Base-by-base conservation (phyloP, 768 basidiomycete species). In the Clitopilus hobsonii region DNA sequence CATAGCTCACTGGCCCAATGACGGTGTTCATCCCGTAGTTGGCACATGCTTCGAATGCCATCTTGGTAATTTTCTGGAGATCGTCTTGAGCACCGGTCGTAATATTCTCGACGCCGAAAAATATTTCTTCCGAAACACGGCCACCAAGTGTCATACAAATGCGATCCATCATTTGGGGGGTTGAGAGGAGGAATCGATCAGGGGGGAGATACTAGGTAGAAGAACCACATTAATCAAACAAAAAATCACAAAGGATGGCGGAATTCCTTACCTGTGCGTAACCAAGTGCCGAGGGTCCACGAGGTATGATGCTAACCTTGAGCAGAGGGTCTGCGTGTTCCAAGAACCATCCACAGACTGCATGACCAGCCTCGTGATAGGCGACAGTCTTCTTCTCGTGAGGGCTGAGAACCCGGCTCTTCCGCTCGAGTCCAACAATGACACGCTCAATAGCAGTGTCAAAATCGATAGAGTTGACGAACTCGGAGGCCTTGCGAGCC, bases 131-230 rank as follows among this genome's bases (percentile, higher is more conserved):
- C 0, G 95, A 90, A 6, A 98, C 96, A 52, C 97, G 90, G 10
- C 97, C 97, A 55, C 97, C 97, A 22, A 99, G 81, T 0, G 97
- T 98, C 93, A 98, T 98, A 71, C 94, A 95, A 75, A 99, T 98
- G 53, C 94, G 83, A 69, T 99, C 96, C 25, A 82, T 67, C 81
- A 99, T 89, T 70, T 98, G 95, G 47, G 94, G 93, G 0, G 92
- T 94, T 6, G 95, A 93, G 58, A 96, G 84, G 20, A 99, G 84
- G 76, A 96, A 98, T 45, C 93, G 89, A 63, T 99, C 96, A 29
- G 94, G 89, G 53, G 94, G 95, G 5, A 98, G 80, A 71, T 98
- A 98, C 88, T 94, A 59, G 6, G 59, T 32, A 24, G 26, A 41
- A 49, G 29, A 14, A 20, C 53, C 41, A 58, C 26, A 25, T 52